A percentile compares a stretch with the other conserved stretches of the same genome.
These are phyloP conservation scores for Cercis canadensis DNA, from an alignment of 306 rosid genomes.

Conservation along the genomic window DNA sequence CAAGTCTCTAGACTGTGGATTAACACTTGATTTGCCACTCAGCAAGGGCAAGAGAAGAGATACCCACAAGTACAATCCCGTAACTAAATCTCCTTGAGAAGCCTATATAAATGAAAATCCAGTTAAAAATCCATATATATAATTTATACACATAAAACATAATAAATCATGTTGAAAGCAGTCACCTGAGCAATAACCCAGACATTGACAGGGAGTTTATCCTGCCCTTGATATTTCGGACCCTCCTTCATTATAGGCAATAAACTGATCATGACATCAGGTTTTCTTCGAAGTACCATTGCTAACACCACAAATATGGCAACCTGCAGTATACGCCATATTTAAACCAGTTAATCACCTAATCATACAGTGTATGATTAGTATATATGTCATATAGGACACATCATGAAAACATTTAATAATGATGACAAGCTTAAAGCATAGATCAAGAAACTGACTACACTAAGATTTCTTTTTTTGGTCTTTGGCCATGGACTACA, in stretches of 20 bases:
- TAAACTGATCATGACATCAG: conserved; percentile 54
- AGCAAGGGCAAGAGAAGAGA: conserved; percentile 54
- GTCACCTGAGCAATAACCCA: conserved; percentile 62
- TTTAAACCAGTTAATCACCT: conserved; percentile 17
- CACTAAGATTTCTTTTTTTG: too few relatives aligned
- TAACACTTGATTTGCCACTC: conserved; percentile 51
- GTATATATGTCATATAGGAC: too few relatives aligned
- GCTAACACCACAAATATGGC: conserved; percentile 59
- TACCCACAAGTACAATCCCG: conserved; percentile 54
- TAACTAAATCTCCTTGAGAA: conserved; percentile 49
- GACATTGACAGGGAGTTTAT: conserved; percentile 49
- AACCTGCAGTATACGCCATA: conserved; percentile 44
- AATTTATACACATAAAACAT: background rate
- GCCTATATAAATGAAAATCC: conserved; percentile 40
- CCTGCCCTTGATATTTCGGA: conserved; percentile 48
- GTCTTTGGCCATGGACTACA: too few relatives aligned
- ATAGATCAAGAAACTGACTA: too few relatives aligned
- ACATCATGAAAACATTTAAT: background rate
- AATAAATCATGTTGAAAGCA: conserved; percentile 23
- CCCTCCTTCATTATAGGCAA: conserved; percentile 51
- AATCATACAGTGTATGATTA: background rate
- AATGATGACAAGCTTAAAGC: background rate
- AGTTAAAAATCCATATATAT: conserved; percentile 28
- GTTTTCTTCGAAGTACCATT: conserved; percentile 51
- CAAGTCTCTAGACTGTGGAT: conserved; percentile 55